A percentile compares a stretch with the other conserved stretches of the same genome.
These are phyloP conservation scores for Ogataea ramenticola DNA, from an alignment of 805 yeast species.

Conservation along the genomic window DNA sequence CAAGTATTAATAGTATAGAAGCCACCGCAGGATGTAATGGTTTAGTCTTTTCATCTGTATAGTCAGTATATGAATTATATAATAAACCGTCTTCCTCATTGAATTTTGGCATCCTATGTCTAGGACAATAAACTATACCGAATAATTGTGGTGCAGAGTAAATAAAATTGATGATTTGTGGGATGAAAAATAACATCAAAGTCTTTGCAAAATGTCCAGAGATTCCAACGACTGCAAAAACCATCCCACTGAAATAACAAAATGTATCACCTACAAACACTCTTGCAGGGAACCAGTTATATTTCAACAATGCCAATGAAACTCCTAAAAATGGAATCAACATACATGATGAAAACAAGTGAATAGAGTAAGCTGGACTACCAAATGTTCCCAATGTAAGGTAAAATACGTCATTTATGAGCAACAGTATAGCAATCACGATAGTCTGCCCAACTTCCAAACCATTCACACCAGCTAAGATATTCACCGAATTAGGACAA, in stretches of 20 bases:
- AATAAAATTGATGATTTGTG: conserved; percentile 84
- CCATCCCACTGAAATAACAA: conserved; percentile 98
- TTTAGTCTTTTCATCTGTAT: conserved; percentile 27
- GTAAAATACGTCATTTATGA: conserved; percentile 74
- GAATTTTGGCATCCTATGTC: conserved; percentile 86
- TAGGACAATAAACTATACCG: conserved; percentile 84
- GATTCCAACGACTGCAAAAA: conserved; percentile 93
- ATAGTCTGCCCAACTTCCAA: conserved; percentile 93
- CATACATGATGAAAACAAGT: conserved; percentile 70
- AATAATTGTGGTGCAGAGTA: conserved; percentile 92
- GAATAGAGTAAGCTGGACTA: conserved; percentile 66
- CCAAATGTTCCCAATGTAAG: conserved; percentile 28
- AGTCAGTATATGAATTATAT: conserved; percentile 59
- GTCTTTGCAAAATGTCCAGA: conserved; percentile 96
- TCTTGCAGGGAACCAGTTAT: conserved; percentile 84
- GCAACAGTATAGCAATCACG: conserved; percentile 61
- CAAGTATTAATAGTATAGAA: conserved; percentile 38
- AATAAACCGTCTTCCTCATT: conserved; percentile 60
- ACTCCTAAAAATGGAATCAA: conserved; percentile 85
- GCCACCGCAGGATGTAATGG: conserved; percentile 26
- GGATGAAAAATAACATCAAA: conserved; percentile 72
- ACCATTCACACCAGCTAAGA: conserved; percentile 94
- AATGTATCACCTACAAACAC: conserved; percentile 98
- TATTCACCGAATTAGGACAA: conserved; percentile 93
- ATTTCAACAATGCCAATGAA: conserved; percentile 63